phyloP scores from a whole-genome alignment of 2,329 filamentous ascomycete genomes.

The Aspergillus cejpii region DNA sequence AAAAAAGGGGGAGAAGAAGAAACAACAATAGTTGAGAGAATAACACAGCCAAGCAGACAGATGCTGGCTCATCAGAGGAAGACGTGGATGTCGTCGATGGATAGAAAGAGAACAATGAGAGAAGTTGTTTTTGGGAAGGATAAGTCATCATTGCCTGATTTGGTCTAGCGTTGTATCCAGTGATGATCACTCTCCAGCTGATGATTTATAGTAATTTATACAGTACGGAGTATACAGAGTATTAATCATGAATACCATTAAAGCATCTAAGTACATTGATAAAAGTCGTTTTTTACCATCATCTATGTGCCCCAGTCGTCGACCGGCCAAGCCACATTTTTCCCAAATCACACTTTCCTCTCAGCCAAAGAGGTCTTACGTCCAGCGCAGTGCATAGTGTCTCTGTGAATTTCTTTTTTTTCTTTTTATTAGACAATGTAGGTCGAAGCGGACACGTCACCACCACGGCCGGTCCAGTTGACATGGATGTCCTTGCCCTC shows the following conservation, averaged over 20 bases:
- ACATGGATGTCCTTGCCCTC: conserved; percentile 88
- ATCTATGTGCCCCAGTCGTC: conserved; percentile 16
- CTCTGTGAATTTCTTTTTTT: conserved; percentile 7
- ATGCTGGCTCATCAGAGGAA: conserved; percentile 9
- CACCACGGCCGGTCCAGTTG: conserved; percentile 98
- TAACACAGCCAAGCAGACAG: conserved; percentile 10
- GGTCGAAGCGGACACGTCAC: conserved; percentile 93
- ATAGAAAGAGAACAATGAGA: conserved; percentile 7
- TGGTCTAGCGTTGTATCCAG: conserved; percentile 11
- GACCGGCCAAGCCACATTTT: conserved; percentile 7
- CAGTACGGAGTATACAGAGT: too few relatives aligned
- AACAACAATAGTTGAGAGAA: conserved; percentile 2
- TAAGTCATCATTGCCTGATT: conserved; percentile 6
- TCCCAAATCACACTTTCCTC: conserved; percentile 12
- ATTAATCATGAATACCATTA: background rate
- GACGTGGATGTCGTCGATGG: conserved; percentile 9
- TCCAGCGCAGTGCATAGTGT: conserved; percentile 23
- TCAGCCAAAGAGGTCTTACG: conserved; percentile 17
- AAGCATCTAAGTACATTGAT: conserved; percentile 22
- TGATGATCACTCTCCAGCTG: background rate
- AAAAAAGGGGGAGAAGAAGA: background rate
- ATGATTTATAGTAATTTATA: too few relatives aligned
- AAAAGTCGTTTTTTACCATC: conserved; percentile 15
- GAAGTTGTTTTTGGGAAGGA: background rate
- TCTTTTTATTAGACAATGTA: conserved; percentile 78